phyloP scores from a whole-genome alignment of 352 stramenopile genomes.

The Pythium oligandrum region DNA sequence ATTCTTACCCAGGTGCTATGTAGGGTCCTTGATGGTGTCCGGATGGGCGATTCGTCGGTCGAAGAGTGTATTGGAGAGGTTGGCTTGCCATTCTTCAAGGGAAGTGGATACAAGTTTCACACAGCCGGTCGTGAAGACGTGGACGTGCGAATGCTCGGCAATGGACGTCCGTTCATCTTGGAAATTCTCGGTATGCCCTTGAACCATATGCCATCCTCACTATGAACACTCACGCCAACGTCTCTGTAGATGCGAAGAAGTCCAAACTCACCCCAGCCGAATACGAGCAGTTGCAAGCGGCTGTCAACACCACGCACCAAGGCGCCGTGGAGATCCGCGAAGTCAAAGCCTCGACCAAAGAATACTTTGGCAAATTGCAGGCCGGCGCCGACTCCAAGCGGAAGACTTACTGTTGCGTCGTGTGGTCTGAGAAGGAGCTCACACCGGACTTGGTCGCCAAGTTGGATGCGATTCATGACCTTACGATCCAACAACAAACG shows the following conservation, averaged over 20 bases:
- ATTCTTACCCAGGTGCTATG: neutral
- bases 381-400: slow-evolving; percentile 79
- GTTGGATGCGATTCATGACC: slow-evolving; percentile 73
- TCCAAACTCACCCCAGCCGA: slow-evolving; percentile 49
- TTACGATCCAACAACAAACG: slow-evolving; percentile 94
- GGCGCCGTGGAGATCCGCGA: slow-evolving; percentile 83
- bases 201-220: neutral
- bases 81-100: slow-evolving; percentile 59
- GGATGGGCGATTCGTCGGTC: slow-evolving; percentile 85
- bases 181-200: slow-evolving; percentile 54
- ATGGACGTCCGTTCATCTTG: slow-evolving; percentile 90
- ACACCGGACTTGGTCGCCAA: slow-evolving; percentile 55
- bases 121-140: slow-evolving; percentile 96
- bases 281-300: slow-evolving; percentile 45
- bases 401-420: slow-evolving; percentile 87
- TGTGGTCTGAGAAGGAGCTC: slow-evolving; percentile 63
- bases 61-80: slow-evolving; percentile 85
- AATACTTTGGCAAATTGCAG: slow-evolving; percentile 78
- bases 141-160: slow-evolving; percentile 96
- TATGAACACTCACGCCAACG: neutral
- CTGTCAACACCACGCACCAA: slow-evolving; percentile 65
- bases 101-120: slow-evolving; percentile 92
- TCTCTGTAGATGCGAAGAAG: slow-evolving; percentile 63
- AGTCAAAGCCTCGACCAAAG: slow-evolving; percentile 63
- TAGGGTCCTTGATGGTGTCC: slow-evolving; percentile 72